phyloP scores from a whole-genome alignment of 1,284 basidiomycete genomes.

The Cerioporus squamosus region DNA sequence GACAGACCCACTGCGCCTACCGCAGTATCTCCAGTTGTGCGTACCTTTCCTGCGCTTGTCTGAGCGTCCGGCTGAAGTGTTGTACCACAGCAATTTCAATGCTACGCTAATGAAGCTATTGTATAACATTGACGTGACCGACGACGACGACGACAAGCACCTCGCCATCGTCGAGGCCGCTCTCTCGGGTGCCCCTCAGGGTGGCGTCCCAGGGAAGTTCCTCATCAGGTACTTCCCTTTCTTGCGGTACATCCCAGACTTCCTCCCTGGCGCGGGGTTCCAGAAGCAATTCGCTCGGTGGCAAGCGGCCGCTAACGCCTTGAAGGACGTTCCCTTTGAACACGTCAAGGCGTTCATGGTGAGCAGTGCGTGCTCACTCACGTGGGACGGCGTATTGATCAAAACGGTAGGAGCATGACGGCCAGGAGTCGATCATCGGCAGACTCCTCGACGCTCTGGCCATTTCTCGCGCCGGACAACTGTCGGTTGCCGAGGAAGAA shows the following conservation, averaged over 20 bases:
- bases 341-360: slow-evolving; percentile 17
- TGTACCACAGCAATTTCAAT: slow-evolving; percentile 22
- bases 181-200: slow-evolving; percentile 11
- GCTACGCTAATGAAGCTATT: slow-evolving; percentile 36
- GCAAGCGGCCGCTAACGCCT: slow-evolving; percentile 11
- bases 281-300: slow-evolving; percentile 30
- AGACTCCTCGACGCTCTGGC: background rate
- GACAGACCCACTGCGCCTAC: slow-evolving; percentile 4
- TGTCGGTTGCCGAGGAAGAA: background rate
- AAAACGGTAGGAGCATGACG: background rate
- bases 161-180: slow-evolving; percentile 4
- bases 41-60: background rate
- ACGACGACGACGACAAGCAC: slow-evolving; percentile 30
- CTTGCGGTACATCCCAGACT: slow-evolving; percentile 28
- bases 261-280: slow-evolving; percentile 33
- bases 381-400: too few species aligned
- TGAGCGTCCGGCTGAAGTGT: slow-evolving; percentile 6
- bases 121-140: slow-evolving; percentile 36
- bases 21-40: slow-evolving; percentile 14
- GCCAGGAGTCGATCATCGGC: background rate
- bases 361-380: background rate
- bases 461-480: background rate
- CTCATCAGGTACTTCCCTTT: slow-evolving; percentile 26
- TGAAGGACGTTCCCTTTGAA: slow-evolving; percentile 17
- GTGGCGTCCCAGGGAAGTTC: slow-evolving; percentile 25